phyloP scores from a whole-genome alignment of 2,329 filamentous ascomycete species.

The Fusarium odoratissimum region DNA sequence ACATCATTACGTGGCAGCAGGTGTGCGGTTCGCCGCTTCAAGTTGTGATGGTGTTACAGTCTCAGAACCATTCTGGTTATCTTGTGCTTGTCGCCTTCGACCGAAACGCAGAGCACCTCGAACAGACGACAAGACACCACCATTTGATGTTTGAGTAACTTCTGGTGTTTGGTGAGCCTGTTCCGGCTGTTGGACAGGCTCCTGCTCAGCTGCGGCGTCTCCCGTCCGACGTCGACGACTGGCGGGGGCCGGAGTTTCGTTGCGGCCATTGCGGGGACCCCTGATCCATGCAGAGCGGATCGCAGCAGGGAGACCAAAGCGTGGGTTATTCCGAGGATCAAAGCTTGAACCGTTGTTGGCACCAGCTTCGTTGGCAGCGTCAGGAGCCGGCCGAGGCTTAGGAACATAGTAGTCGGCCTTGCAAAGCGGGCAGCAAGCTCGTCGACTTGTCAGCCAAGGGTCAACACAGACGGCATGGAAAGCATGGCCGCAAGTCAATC shows the following conservation, averaged over 20 bases:
- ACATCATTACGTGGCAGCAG: conserved; percentile 29
- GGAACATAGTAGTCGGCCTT: conserved; percentile 98
- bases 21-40: conserved; percentile 55
- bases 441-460: conserved; percentile 93
- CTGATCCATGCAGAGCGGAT: conserved; percentile 56
- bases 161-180: conserved; percentile 19
- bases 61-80: conserved; percentile 24
- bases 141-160: conserved; percentile 23
- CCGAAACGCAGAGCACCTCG: conserved; percentile 50
- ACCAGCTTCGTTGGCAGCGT: conserved; percentile 53
- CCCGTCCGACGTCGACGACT: conserved; percentile 25
- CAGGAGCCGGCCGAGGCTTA: conserved; percentile 76
- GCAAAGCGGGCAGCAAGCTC: conserved; percentile 96
- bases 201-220: conserved; percentile 20
- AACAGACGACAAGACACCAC: conserved; percentile 48
- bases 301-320: conserved; percentile 61
- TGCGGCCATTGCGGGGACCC: conserved; percentile 20
- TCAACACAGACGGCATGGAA: conserved; percentile 97
- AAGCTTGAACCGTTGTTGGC: conserved; percentile 41
- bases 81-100: conserved; percentile 41
- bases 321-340: conserved; percentile 54
- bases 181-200: conserved; percentile 18
- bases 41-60: conserved; percentile 59
- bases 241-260: neutral
- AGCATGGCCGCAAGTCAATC: conserved; percentile 94